Evolutionary conservation across 768 basidiomycete species (phyloP).

Genomic region (Goffeauzyma gilvescens): DNA sequence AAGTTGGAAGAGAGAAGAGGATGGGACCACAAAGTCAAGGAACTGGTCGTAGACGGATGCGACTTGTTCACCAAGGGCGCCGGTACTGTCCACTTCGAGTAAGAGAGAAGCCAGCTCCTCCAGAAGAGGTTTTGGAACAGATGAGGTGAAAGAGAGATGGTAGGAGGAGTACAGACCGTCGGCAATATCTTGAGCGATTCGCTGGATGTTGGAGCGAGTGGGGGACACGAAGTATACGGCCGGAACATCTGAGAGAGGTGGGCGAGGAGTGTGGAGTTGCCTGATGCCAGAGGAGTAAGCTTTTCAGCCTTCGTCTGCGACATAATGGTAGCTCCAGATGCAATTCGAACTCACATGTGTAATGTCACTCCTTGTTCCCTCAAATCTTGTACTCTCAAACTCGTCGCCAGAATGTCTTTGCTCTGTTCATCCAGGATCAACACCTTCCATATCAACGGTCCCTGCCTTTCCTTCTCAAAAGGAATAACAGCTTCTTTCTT

Average conservation of each 20-base stretch:
- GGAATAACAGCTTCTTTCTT: slow-evolving; percentile 34
- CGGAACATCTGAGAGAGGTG: slow-evolving; percentile 81
- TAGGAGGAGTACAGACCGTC: slow-evolving; percentile 79
- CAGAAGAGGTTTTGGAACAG: slow-evolving; percentile 64
- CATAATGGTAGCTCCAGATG: not conserved
- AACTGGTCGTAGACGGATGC: slow-evolving; percentile 82
- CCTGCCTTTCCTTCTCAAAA: slow-evolving; percentile 32
- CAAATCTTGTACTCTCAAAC: slow-evolving; percentile 84
- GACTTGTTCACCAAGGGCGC: slow-evolving; percentile 16
- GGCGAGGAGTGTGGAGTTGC: slow-evolving; percentile 74
- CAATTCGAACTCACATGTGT: slow-evolving; percentile 56
- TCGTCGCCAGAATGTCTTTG: slow-evolving; percentile 89
- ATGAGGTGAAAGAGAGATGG: slow-evolving; percentile 87
- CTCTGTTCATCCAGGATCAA: slow-evolving; percentile 84
- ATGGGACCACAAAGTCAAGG: slow-evolving; percentile 85
- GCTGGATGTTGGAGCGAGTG: slow-evolving; percentile 60
- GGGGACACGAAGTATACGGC: slow-evolving; percentile 93
- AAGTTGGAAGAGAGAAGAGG: slow-evolving; percentile 78
- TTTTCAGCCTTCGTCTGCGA: not conserved
- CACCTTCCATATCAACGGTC: slow-evolving; percentile 87
- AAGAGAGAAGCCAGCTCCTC: slow-evolving; percentile 85
- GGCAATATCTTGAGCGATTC: slow-evolving; percentile 73
- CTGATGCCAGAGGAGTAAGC: slow-evolving; percentile 37
- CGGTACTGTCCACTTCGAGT: slow-evolving; percentile 40
- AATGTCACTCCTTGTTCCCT: slow-evolving; percentile 91